Percentiles rank a stretch among this genome's conserved stretches.
Evolutionary conservation across 202 grass and related monocot genomes (phyloP).

Genomic region (Eragrostis tef): DNA sequence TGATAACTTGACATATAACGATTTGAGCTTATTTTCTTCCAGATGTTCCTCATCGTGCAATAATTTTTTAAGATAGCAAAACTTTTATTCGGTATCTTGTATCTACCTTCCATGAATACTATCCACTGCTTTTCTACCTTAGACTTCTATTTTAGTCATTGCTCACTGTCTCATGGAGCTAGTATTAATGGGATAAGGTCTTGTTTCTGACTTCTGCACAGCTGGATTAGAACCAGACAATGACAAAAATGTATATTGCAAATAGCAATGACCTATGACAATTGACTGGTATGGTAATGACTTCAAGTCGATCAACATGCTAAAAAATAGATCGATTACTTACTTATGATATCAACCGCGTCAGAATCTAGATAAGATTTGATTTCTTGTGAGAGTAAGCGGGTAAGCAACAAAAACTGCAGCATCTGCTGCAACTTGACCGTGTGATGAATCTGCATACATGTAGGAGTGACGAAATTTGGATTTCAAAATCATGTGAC

Average conservation of each 20-base stretch:
- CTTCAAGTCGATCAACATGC: not conserved
- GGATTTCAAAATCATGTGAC: not conserved
- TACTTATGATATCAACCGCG: no score
- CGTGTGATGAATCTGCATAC: not conserved
- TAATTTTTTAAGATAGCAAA: not conserved
- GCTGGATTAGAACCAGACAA: not conserved
- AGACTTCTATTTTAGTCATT: not conserved
- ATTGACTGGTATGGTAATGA: not conserved
- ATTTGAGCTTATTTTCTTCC: no score
- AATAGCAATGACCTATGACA: not conserved
- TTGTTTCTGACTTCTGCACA: not conserved
- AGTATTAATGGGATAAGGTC: not conserved
- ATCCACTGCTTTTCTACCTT: not conserved
- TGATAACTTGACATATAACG: no score
- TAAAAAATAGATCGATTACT: no score
- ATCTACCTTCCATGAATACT: not conserved
- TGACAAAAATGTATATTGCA: not conserved
- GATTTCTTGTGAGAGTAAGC: not conserved
- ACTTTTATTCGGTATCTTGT: not conserved
- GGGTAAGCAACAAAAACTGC: not conserved
- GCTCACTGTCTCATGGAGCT: not conserved
- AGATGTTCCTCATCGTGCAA: no score
- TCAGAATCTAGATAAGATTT: not conserved
- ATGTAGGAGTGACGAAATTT: not conserved
- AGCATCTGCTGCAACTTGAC: not conserved